These are phyloP conservation scores for Microcos paniculata DNA, from an alignment of 345 rosid species.

Conservation along the genomic window DNA sequence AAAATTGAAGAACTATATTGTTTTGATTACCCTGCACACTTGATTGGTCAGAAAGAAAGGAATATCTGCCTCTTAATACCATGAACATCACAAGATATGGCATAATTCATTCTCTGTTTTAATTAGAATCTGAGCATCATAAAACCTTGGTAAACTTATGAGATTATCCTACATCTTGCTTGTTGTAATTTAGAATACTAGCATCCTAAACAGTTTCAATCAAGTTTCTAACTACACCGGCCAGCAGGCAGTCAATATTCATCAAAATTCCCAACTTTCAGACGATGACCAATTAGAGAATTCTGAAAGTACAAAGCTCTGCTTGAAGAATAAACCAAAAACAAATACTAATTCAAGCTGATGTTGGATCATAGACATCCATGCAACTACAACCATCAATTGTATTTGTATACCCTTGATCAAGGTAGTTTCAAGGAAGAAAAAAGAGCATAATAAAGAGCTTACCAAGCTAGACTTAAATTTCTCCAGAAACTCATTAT, in stretches of 20 bases:
- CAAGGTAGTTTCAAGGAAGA: neutral
- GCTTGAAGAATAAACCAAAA: neutral
- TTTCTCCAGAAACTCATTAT: constrained; percentile 76
- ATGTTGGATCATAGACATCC: neutral
- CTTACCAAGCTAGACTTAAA: constrained; percentile 87
- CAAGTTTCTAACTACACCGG: neutral
- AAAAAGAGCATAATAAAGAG: neutral
- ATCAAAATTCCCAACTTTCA: neutral
- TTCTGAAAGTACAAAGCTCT: neutral
- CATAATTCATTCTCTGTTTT: neutral
- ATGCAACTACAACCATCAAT: neutral
- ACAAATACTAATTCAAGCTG: neutral
- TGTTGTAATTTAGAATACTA: neutral
- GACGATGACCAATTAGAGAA: neutral
- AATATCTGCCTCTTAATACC: neutral
- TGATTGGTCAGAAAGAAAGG: neutral
- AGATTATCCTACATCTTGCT: neutral
- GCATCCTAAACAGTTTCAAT: neutral
- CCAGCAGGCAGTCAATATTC: neutral
- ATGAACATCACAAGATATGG: neutral
- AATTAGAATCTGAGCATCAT: neutral
- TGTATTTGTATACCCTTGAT: neutral
- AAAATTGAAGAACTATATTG: neutral
- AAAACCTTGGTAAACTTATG: neutral
- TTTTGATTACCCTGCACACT: neutral